A percentile compares a stretch with the other conserved stretches of the same genome.
Evolutionary conservation across 306 rosid genomes (phyloP).

Genomic region (Trifolium dubium): DNA sequence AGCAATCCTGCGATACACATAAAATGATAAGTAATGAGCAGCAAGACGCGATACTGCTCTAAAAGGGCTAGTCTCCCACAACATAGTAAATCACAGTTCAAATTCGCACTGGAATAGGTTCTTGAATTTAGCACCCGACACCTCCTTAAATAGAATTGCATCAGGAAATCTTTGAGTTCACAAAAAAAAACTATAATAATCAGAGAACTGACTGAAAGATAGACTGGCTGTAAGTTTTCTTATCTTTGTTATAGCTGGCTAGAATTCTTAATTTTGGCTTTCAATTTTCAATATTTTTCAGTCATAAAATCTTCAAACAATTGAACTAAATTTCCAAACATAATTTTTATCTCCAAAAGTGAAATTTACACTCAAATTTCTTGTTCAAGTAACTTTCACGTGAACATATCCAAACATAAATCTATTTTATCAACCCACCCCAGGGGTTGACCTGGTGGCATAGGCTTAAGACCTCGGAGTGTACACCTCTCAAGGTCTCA

Average conservation of each 20-base stretch:
- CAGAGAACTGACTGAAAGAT: conserved; percentile 5
- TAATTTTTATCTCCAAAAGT: no score
- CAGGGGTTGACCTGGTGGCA: no score
- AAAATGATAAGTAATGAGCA: conserved; percentile 31
- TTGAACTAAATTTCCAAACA: no score
- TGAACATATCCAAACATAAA: neutral
- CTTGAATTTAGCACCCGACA: neutral
- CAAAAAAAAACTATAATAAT: neutral
- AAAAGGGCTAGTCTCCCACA: neutral
- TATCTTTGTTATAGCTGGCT: neutral
- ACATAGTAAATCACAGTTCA: neutral
- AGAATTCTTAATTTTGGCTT: neutral
- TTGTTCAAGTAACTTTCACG: neutral
- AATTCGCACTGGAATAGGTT: neutral
- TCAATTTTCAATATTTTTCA: neutral
- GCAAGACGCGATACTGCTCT: neutral
- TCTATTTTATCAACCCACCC: no score
- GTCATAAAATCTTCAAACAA: no score
- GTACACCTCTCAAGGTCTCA: no score
- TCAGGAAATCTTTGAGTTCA: neutral
- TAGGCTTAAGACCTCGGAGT: no score
- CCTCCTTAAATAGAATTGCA: neutral
- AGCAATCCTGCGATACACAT: conserved; percentile 67
- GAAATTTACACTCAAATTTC: neutral
- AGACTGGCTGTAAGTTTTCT: neutral